phyloP scores from a whole-genome alignment of 352 stramenopile genomes.

The Pythium sp. region DNA sequence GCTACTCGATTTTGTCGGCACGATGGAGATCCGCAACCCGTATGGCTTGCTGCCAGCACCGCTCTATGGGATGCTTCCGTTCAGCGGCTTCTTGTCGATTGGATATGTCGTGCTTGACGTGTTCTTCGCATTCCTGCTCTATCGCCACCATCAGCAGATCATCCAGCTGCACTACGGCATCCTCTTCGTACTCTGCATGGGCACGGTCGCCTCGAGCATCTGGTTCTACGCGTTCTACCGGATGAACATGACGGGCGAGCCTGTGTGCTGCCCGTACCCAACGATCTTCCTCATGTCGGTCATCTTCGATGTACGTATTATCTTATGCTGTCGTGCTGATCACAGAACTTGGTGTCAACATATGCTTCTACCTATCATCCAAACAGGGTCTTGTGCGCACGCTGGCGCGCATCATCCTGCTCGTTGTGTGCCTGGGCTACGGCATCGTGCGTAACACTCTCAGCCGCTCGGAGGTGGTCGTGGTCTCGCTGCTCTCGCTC shows the following conservation, averaged over 20 bases:
- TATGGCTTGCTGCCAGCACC: slow-evolving; percentile 78
- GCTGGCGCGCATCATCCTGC: slow-evolving; percentile 77
- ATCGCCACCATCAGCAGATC: slow-evolving; percentile 62
- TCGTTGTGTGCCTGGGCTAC: slow-evolving; percentile 90
- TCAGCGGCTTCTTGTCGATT: slow-evolving; percentile 67
- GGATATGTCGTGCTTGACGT: slow-evolving; percentile 77
- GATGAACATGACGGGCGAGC: slow-evolving; percentile 88
- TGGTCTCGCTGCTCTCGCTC: slow-evolving; percentile 64
- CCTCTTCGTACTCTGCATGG: slow-evolving; percentile 74
- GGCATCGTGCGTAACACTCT: slow-evolving; percentile 81
- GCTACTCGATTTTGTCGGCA: slow-evolving; percentile 58
- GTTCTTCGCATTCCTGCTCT: slow-evolving; percentile 76
- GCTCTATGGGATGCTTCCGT: slow-evolving; percentile 84
- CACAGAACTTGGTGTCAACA: neutral
- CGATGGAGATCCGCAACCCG: slow-evolving; percentile 78
- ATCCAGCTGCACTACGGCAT: slow-evolving; percentile 85
- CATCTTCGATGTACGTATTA: slow-evolving; percentile 66
- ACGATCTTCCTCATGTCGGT: slow-evolving; percentile 81
- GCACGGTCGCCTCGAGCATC: slow-evolving; percentile 47
- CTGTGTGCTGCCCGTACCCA: slow-evolving; percentile 88
- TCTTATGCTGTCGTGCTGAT: neutral
- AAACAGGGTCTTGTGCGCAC: slow-evolving; percentile 73
- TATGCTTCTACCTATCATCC: neutral
- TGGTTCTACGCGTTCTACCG: slow-evolving; percentile 86
- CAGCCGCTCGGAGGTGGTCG: slow-evolving; percentile 40